phyloP scores from a whole-genome alignment of 495 filamentous ascomycete genomes.

The Aspergillus carlsbadensis region DNA sequence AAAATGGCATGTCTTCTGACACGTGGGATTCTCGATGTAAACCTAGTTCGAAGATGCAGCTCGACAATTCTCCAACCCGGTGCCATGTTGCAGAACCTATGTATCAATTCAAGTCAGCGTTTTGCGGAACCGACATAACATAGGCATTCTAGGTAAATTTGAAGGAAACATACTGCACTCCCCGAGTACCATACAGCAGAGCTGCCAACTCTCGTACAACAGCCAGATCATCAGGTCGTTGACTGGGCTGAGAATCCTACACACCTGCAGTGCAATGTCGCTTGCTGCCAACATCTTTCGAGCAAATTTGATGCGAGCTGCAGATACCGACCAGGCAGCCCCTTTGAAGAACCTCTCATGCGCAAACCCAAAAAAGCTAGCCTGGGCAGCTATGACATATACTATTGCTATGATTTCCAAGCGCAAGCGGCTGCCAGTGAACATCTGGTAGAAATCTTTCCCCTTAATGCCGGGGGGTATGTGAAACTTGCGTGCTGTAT shows the following conservation, averaged over 20 bases:
- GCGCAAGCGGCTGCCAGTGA: constrained; percentile 25
- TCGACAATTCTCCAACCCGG: constrained; percentile 32
- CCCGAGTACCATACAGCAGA: constrained; percentile 24
- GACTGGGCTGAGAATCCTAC: constrained; percentile 28
- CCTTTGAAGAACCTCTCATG: constrained; percentile 10
- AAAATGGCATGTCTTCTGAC: constrained; percentile 34
- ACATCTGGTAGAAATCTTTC: constrained; percentile 23
- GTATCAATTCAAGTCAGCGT: not conserved
- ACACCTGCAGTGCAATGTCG: constrained; percentile 27
- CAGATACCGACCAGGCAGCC: not conserved
- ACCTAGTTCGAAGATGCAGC: constrained; percentile 50
- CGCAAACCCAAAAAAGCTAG: constrained; percentile 25
- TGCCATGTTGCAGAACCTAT: constrained; percentile 30
- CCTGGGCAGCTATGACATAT: constrained; percentile 28
- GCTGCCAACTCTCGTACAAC: constrained; percentile 28
- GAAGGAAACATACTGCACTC: constrained; percentile 31
- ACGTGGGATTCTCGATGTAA: constrained; percentile 49
- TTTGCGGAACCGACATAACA: too few relatives aligned
- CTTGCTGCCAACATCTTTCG: constrained; percentile 29
- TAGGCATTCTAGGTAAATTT: too few relatives aligned
- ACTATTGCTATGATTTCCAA: constrained; percentile 33
- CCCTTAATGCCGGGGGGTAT: constrained; percentile 19
- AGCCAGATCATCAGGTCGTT: constrained; percentile 37
- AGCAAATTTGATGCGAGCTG: constrained; percentile 19
- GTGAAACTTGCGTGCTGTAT: constrained; percentile 23